Evolutionary conservation across 805 yeast genomes (phyloP).

Genomic region (Limtongozyma cylindracea): DNA sequence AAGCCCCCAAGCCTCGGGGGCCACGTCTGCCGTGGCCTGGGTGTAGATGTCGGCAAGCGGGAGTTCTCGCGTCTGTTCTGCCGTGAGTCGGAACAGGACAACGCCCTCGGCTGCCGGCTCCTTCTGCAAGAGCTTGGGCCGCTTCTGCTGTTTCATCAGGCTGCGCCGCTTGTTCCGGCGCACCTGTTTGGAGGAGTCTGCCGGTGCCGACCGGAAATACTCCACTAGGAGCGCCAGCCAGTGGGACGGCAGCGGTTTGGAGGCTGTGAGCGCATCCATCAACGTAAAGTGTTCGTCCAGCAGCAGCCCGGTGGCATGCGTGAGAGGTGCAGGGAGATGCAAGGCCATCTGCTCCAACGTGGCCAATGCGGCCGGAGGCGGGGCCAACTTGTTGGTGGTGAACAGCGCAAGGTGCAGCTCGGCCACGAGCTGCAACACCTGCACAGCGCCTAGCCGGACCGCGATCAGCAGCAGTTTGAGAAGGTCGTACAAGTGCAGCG

Average conservation of each 20-base stretch:
- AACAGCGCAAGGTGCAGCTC: conserved; percentile 29
- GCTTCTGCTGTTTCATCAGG: conserved; percentile 1
- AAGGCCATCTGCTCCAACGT: conserved; percentile 27
- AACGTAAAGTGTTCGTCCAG: too few species aligned
- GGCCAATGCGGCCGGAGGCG: conserved; percentile 17
- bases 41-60: conserved; percentile 39
- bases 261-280: too few species aligned
- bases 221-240: too few species aligned
- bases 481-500: conserved; percentile 30
- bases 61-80: conserved; percentile 26
- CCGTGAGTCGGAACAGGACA: conserved; percentile 21
- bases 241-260: too few species aligned
- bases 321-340: conserved; percentile 15
- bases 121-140: conserved; percentile 1
- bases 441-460: conserved; percentile 33
- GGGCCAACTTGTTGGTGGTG: conserved; percentile 11
- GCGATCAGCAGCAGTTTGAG: conserved; percentile 32
- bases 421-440: conserved; percentile 29
- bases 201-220: too few species aligned
- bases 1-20: conserved; percentile 35
- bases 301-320: too few species aligned
- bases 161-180: too few species aligned
- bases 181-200: too few species aligned
- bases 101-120: conserved; percentile 17
- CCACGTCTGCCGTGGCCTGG: conserved; percentile 27